Conservation (phyloP, 2,329 filamentous ascomycete species). For the Fonsecaea monophora region DNA sequence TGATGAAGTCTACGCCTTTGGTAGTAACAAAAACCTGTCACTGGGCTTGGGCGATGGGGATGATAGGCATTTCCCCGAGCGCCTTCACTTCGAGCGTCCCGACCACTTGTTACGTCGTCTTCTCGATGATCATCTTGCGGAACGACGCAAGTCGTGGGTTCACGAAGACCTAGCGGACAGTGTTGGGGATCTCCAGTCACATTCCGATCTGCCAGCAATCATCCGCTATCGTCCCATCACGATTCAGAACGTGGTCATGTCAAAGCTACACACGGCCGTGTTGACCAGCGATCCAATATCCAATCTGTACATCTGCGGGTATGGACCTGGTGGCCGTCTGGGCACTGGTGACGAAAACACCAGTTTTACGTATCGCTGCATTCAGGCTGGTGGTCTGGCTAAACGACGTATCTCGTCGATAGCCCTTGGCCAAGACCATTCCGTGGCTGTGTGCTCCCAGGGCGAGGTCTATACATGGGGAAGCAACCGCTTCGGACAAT, state of each 20-base stretch:
- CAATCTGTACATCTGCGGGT: conserved; percentile 91
- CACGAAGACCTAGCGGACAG: conserved; percentile 35
- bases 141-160: conserved; percentile 46
- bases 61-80: conserved; percentile 91
- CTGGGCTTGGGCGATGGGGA: conserved; percentile 95
- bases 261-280: conserved; percentile 89
- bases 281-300: conserved; percentile 85
- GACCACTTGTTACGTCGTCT: conserved; percentile 77
- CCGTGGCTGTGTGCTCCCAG: conserved; percentile 79
- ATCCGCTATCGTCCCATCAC: conserved; percentile 74
- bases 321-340: conserved; percentile 86
- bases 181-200: conserved; percentile 45
- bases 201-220: conserved; percentile 71
- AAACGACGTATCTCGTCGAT: conserved; percentile 78
- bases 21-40: conserved; percentile 93
- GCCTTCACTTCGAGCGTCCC: conserved; percentile 76
- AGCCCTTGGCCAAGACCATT: conserved; percentile 89
- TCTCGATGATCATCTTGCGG: conserved; percentile 67
- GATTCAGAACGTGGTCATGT: conserved; percentile 83
- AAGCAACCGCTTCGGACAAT: conserved; percentile 80
- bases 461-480: conserved; percentile 98
- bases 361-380: conserved; percentile 81
- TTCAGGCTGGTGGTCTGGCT: conserved; percentile 74
- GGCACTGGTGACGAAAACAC: conserved; percentile 90
- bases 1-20: conserved; percentile 91